Percentiles rank a stretch among this genome's conserved stretches.
Conservation (phyloP, 2,329 filamentous ascomycete species). For the Neofusicoccum kwambonambiense region DNA sequence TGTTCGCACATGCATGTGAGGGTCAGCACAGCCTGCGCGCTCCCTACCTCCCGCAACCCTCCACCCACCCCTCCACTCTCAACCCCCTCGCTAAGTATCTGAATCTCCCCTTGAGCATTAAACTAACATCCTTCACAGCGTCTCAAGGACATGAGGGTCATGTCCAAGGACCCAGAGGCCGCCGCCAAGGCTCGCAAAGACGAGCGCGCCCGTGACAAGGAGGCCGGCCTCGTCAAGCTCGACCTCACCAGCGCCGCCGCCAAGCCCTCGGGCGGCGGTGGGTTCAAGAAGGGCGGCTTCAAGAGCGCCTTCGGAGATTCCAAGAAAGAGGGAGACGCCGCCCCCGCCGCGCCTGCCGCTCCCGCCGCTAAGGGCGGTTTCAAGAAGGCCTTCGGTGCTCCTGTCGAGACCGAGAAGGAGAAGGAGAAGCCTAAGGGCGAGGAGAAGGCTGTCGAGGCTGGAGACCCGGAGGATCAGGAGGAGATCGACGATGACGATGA, state of each 20-base stretch:
- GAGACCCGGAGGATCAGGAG: background rate
- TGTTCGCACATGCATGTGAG: background rate
- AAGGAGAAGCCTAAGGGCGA: slow-evolving; percentile 35
- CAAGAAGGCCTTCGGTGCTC: slow-evolving; percentile 16
- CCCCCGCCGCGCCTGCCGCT: slow-evolving; percentile 30
- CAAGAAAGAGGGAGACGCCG: slow-evolving; percentile 30
- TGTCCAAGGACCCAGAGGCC: slow-evolving; percentile 69
- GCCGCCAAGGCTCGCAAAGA: slow-evolving; percentile 65
- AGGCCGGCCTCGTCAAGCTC: slow-evolving; percentile 45
- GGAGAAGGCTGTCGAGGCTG: slow-evolving; percentile 18
- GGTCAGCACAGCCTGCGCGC: background rate
- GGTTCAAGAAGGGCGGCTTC: slow-evolving; percentile 77
- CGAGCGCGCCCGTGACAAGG: slow-evolving; percentile 62
- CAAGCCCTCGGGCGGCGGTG: slow-evolving; percentile 32
- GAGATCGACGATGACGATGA: slow-evolving; percentile 27
- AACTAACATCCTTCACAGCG: slow-evolving; percentile 43
- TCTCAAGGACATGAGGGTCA: slow-evolving; percentile 82
- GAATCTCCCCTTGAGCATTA: background rate
- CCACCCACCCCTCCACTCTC: background rate
- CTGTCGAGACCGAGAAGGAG: slow-evolving; percentile 32
- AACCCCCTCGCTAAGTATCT: background rate
- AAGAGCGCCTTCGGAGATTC: slow-evolving; percentile 62
- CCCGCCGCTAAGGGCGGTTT: slow-evolving; percentile 13
- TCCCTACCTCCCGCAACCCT: background rate
- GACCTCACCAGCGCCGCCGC: background rate